Conservation (phyloP, 1,284 basidiomycete genomes). For the Gymnopus androsaceus region DNA sequence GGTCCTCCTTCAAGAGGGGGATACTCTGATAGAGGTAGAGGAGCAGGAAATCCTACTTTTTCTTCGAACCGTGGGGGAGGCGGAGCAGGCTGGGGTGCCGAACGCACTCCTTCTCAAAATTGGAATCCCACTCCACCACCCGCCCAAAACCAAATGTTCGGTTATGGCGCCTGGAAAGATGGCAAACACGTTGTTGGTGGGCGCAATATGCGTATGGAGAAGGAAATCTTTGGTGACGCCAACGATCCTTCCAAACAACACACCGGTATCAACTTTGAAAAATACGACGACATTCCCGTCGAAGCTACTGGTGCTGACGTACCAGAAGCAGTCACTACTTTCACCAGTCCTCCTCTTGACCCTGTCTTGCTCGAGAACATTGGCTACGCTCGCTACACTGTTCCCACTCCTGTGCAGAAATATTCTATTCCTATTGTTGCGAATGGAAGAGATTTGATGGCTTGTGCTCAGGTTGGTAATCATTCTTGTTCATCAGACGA, state of each 20-base stretch:
- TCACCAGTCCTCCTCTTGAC: conserved; percentile 90
- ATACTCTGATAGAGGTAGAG: conserved; percentile 46
- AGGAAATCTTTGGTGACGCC: conserved; percentile 92
- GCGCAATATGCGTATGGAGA: conserved; percentile 87
- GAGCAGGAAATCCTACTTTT: conserved; percentile 48
- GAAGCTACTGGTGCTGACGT: conserved; percentile 96
- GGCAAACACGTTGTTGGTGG: conserved; percentile 83
- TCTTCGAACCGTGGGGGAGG: conserved; percentile 41
- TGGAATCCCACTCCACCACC: conserved; percentile 14
- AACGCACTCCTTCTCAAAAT: conserved; percentile 17
- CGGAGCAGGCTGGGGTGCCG: conserved; percentile 53
- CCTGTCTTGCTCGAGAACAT: conserved; percentile 96
- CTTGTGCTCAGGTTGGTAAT: conserved; percentile 85
- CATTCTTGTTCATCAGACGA: conserved; percentile 13
- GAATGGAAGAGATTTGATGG: conserved; percentile 92
- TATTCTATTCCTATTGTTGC: conserved; percentile 99
- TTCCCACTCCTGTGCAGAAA: conserved; percentile 98
- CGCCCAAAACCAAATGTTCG: conserved; percentile 52
- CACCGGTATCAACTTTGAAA: conserved; percentile 99
- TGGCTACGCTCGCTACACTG: conserved; percentile 87
- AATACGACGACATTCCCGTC: conserved; percentile 99
- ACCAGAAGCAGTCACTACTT: conserved; percentile 89
- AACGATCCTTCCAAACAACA: conserved; percentile 84
- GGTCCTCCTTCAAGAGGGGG: conserved; percentile 45
- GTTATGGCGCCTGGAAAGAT: conserved; percentile 87